These are phyloP conservation scores for Globisporangium abappressorium DNA, from an alignment of 352 stramenopile genomes.

Conservation along the genomic window DNA sequence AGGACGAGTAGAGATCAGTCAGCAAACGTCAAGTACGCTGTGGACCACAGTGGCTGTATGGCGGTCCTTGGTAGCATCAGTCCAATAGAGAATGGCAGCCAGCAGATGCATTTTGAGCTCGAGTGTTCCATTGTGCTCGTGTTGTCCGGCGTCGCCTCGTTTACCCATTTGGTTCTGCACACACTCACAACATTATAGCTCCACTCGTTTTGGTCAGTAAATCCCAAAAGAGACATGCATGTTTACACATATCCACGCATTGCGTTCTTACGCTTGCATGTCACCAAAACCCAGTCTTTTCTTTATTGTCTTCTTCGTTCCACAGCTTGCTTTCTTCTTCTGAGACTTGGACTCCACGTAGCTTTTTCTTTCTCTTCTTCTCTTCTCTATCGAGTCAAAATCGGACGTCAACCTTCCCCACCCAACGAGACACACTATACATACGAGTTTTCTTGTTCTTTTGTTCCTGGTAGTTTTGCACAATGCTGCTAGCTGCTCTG, in stretches of 20 bases:
- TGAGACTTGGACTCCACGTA: not conserved
- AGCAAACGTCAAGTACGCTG: not conserved
- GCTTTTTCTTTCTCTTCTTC: not conserved
- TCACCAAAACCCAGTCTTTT: not conserved
- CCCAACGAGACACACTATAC: not conserved
- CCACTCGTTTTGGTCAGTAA: not conserved
- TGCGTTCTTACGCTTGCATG: not conserved
- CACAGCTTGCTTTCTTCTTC: not conserved
- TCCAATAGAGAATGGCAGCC: not conserved
- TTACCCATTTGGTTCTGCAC: too few relatives aligned
- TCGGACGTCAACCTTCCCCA: not conserved
- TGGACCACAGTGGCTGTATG: not conserved
- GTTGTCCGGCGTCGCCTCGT: too few relatives aligned
- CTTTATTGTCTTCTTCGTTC: slow-evolving; percentile 1
- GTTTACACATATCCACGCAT: not conserved
- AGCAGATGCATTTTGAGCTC: not conserved
- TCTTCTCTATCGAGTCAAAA: not conserved
- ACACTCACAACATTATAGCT: too few relatives aligned
- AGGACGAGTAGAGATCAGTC: slow-evolving; percentile 9
- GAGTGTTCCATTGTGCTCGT: not conserved
- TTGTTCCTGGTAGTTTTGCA: not conserved
- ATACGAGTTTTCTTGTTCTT: slow-evolving; percentile 1
- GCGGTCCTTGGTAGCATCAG: not conserved
- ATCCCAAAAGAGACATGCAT: not conserved
- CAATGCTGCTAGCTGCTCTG: not conserved